Conservation (phyloP, 2,329 filamentous ascomycete species). For the Nemania abortiva region DNA sequence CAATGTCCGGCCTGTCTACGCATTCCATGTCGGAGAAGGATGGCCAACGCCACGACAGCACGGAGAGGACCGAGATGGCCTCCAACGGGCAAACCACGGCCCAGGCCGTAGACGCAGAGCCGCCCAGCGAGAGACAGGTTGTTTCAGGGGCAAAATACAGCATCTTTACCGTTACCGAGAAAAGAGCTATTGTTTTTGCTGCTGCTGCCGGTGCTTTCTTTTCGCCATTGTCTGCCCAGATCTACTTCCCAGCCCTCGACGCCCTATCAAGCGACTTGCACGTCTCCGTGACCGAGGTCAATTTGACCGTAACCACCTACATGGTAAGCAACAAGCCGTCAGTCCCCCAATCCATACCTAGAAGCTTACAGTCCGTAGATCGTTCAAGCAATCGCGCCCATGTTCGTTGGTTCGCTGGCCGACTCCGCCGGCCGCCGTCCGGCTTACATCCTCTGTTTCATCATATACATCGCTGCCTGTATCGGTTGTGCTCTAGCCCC, state of each 20-base stretch:
- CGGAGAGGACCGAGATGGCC: constrained; percentile 13
- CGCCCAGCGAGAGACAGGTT: constrained; percentile 28
- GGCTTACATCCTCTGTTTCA: constrained; percentile 61
- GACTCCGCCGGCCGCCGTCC: constrained; percentile 62
- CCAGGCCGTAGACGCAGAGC: constrained; percentile 14
- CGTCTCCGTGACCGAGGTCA: constrained; percentile 54
- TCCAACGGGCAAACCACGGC: not conserved
- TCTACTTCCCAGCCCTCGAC: constrained; percentile 61
- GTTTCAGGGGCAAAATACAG: constrained; percentile 34
- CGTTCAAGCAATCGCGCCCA: constrained; percentile 65
- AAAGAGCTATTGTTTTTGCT: constrained; percentile 48
- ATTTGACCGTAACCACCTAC: constrained; percentile 53
- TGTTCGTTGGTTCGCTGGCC: constrained; percentile 62
- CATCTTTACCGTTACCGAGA: constrained; percentile 48
- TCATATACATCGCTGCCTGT: constrained; percentile 60
- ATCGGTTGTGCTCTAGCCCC: constrained; percentile 60
- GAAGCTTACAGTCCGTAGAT: constrained; percentile 54
- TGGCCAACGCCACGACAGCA: constrained; percentile 6
- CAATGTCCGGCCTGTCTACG: constrained; percentile 21
- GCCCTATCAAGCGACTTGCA: constrained; percentile 55
- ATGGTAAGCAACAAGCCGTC: constrained; percentile 44
- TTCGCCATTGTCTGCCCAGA: constrained; percentile 53
- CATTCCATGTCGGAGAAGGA: constrained; percentile 4
- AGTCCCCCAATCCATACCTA: constrained; percentile 25
- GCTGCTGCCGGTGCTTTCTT: constrained; percentile 51